Conservation (phyloP, 139 green algal species). For the Trebouxia sp. region DNA sequence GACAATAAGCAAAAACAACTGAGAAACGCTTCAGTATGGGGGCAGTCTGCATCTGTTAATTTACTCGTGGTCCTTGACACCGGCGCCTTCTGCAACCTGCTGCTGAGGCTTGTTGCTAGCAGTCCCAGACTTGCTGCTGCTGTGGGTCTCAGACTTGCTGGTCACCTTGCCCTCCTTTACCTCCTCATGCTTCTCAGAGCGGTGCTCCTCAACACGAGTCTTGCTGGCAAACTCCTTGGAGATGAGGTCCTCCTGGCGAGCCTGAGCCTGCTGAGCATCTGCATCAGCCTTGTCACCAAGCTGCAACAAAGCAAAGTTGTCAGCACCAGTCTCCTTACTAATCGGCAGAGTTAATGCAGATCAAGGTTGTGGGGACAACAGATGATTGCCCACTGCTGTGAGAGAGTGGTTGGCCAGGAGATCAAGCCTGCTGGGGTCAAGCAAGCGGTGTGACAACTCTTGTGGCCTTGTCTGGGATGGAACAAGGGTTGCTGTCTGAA, state of each 20-base stretch:
- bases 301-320: not conserved
- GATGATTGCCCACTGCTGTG: too few species aligned
- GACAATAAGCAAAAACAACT: too few species aligned
- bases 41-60: too few species aligned
- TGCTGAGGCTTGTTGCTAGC: not conserved
- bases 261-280: not conserved
- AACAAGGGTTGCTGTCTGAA: too few species aligned
- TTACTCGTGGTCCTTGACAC: not conserved
- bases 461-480: too few species aligned
- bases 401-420: too few species aligned
- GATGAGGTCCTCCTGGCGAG: constrained; percentile 4
- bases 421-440: too few species aligned
- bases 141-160: not conserved
- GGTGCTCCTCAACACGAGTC: not conserved
- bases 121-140: not conserved
- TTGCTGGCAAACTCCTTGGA: constrained; percentile 25
- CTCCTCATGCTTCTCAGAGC: constrained; percentile 9
- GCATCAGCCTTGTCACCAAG: constrained; percentile 4
- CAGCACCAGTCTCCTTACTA: too few species aligned
- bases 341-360: too few species aligned
- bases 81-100: not conserved
- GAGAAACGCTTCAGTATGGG: too few species aligned
- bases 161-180: not conserved
- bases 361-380: too few species aligned
- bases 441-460: too few species aligned